Evolutionary conservation across 1,284 basidiomycete species (phyloP).

Genomic region (Volvariella surrecta): DNA sequence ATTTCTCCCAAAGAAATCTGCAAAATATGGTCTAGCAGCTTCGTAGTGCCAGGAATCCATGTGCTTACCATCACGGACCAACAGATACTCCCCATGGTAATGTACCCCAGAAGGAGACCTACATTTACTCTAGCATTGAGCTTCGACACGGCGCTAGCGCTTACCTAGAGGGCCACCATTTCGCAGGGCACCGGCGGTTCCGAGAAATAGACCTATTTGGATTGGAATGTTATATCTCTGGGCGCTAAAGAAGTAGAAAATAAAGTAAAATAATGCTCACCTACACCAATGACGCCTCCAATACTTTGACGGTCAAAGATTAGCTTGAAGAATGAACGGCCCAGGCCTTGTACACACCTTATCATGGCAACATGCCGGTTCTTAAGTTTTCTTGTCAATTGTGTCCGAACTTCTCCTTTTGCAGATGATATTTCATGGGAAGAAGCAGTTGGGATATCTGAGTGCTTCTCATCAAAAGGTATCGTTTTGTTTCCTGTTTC

Average conservation of each 20-base stretch:
- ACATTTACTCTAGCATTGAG: not conserved
- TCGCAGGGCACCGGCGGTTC: conserved; percentile 47
- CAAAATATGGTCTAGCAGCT: not conserved
- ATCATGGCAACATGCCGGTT: conserved; percentile 68
- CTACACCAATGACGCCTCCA: conserved; percentile 71
- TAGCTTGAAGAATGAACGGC: not conserved
- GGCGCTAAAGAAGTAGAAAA: too few relatives aligned
- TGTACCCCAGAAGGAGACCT: conserved; percentile 61
- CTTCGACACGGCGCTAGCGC: not conserved
- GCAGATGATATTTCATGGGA: too few relatives aligned
- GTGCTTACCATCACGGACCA: conserved; percentile 45
- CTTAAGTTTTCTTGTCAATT: conserved; percentile 50
- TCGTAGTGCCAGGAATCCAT: not conserved
- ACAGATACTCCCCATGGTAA: conserved; percentile 53
- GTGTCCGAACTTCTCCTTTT: too few relatives aligned
- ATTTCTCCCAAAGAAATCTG: conserved; percentile 35
- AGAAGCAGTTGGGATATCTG: too few relatives aligned
- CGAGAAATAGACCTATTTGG: conserved; percentile 45
- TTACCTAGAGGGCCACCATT: conserved; percentile 49
- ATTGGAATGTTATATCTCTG: too few relatives aligned
- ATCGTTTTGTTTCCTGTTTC: too few relatives aligned
- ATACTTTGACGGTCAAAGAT: too few relatives aligned
- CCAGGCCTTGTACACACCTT: conserved; percentile 28
- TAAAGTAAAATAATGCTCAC: conserved; percentile 15
- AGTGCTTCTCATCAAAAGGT: too few relatives aligned